These are phyloP conservation scores for Earliella scabrosa DNA, from an alignment of 1,284 basidiomycete genomes.

Conservation along the genomic window DNA sequence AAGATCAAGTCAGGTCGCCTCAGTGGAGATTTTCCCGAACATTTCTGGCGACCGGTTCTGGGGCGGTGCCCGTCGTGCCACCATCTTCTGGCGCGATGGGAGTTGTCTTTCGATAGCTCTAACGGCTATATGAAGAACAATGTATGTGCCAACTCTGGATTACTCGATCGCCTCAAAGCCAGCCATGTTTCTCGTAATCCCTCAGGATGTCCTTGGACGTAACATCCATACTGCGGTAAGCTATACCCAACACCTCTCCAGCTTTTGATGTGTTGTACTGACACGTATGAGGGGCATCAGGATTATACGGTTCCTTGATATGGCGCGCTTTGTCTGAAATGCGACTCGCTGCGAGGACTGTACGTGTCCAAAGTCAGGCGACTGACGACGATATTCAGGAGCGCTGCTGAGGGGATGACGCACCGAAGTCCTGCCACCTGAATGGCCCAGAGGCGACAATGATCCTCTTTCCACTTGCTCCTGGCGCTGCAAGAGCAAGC, in stretches of 20 bases:
- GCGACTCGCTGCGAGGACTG: constrained; percentile 19
- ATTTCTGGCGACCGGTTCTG: too few species aligned
- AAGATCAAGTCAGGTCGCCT: too few species aligned
- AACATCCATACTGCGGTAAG: constrained; percentile 47
- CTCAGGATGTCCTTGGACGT: constrained; percentile 44
- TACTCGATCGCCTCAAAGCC: too few species aligned
- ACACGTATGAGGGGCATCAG: constrained; percentile 31
- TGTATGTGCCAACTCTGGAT: too few species aligned
- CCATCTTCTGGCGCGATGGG: too few species aligned
- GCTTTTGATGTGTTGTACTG: constrained; percentile 41
- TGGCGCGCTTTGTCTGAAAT: constrained; percentile 25
- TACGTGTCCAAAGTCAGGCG: background rate
- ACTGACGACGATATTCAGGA: background rate
- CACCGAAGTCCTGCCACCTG: constrained; percentile 36
- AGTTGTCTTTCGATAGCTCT: too few species aligned
- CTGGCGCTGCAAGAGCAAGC: constrained; percentile 50
- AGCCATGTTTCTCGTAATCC: constrained; percentile 16
- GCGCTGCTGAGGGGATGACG: background rate
- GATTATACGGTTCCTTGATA: constrained; percentile 20
- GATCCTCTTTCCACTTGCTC: constrained; percentile 64
- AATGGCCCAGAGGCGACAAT: constrained; percentile 43
- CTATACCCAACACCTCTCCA: constrained; percentile 46
- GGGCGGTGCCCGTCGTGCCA: too few species aligned
- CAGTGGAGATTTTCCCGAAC: too few species aligned
- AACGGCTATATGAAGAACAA: too few species aligned